phyloP scores from a whole-genome alignment of 805 yeast species.

The Saccharomycopsis synnaedendra region DNA sequence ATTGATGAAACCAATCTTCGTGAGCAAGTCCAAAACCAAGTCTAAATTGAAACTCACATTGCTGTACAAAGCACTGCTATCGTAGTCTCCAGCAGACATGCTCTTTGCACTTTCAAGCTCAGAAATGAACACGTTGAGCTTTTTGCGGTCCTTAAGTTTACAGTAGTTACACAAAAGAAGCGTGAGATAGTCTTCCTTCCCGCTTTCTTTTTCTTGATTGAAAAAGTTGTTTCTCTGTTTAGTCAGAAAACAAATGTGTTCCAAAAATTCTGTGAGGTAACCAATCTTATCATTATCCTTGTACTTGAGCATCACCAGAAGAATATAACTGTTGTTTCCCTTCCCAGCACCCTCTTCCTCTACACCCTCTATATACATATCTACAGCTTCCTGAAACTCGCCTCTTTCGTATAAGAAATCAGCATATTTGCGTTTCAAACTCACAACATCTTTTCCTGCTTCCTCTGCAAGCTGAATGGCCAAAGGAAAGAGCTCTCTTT shows the following conservation, averaged over 20 bases:
- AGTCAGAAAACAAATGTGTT: constrained; percentile 14
- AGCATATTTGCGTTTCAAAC: constrained; percentile 50
- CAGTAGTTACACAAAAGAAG: constrained; percentile 44
- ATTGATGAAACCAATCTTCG: constrained; percentile 14
- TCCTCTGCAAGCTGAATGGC: constrained; percentile 59
- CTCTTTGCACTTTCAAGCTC: constrained; percentile 9
- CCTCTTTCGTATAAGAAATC: constrained; percentile 59
- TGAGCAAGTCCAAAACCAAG: constrained; percentile 10
- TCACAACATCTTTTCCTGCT: constrained; percentile 24
- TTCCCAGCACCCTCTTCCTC: constrained; percentile 30
- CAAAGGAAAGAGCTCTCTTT: constrained; percentile 56
- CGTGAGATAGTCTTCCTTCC: constrained; percentile 39
- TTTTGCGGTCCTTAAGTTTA: constrained; percentile 34
- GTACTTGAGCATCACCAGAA: constrained; percentile 38
- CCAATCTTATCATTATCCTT: constrained; percentile 43
- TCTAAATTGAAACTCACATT: constrained; percentile 15
- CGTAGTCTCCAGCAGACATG: constrained; percentile 3
- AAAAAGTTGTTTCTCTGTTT: constrained; percentile 2
- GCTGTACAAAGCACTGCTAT: constrained; percentile 1
- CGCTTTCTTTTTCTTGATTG: constrained; percentile 23
- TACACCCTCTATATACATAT: constrained; percentile 57
- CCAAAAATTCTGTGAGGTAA: constrained; percentile 34
- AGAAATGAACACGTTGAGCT: constrained; percentile 32
- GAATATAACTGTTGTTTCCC: constrained; percentile 6
- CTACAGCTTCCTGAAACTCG: constrained; percentile 57